These are phyloP conservation scores for Trametes cingulata DNA, from an alignment of 768 basidiomycete species.

Conservation along the genomic window DNA sequence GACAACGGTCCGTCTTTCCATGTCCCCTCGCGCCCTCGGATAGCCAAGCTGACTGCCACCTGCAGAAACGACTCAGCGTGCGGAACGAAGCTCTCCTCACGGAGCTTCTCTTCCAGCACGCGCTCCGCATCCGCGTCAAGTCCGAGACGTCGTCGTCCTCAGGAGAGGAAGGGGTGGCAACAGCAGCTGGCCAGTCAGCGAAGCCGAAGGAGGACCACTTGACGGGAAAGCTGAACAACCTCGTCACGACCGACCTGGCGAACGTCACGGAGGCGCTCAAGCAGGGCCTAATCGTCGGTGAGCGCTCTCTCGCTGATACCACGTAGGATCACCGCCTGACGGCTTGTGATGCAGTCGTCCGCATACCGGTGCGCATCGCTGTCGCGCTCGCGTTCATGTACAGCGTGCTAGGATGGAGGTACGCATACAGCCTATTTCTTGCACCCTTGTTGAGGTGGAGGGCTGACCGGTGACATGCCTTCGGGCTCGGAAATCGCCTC, in stretches of 20 bases:
- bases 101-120: slow-evolving; percentile 46
- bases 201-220: slow-evolving; percentile 44
- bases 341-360: not conserved
- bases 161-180: too few relatives aligned
- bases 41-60: too few relatives aligned
- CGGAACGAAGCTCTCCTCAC: slow-evolving; percentile 14
- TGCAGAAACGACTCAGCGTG: not conserved
- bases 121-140: slow-evolving; percentile 51
- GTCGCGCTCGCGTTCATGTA: slow-evolving; percentile 41
- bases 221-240: slow-evolving; percentile 75
- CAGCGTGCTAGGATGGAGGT: slow-evolving; percentile 49
- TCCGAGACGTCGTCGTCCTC: not conserved
- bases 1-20: slow-evolving; percentile 23
- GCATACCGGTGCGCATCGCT: not conserved
- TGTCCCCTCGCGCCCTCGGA: not conserved
- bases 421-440: slow-evolving; percentile 5
- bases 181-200: not conserved
- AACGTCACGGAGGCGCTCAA: slow-evolving; percentile 26
- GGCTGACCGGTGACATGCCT: too few relatives aligned
- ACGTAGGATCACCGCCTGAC: too few relatives aligned
- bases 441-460: not conserved
- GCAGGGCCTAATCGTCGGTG: slow-evolving; percentile 26
- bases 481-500: too few relatives aligned
- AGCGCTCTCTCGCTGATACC: slow-evolving; percentile 41
- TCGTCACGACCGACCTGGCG: slow-evolving; percentile 63